Percentiles rank a stretch among this genome's conserved stretches.
phyloP scores from a whole-genome alignment of 2,329 filamentous ascomycete genomes.

The Colletotrichum acutatum region DNA sequence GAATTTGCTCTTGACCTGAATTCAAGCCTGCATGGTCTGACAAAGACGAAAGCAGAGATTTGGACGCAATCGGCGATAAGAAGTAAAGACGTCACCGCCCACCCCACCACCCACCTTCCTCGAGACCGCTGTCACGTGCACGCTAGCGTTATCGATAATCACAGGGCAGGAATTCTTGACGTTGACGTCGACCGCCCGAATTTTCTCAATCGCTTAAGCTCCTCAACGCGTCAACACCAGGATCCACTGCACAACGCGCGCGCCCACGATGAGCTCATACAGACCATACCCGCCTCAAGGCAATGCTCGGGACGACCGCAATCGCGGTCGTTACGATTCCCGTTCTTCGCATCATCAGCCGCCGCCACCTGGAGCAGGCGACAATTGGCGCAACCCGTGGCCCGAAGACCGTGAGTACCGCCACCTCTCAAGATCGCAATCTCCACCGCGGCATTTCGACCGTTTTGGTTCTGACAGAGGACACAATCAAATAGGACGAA shows the following conservation, averaged over 20 bases:
- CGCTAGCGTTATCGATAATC: slow-evolving; percentile 11
- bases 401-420: slow-evolving; percentile 34
- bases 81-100: slow-evolving; percentile 2
- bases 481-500: slow-evolving; percentile 17
- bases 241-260: slow-evolving; percentile 30
- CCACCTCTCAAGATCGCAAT: slow-evolving; percentile 24
- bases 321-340: slow-evolving; percentile 13
- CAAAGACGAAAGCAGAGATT: background rate
- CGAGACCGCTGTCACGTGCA: slow-evolving; percentile 14
- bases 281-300: slow-evolving; percentile 28
- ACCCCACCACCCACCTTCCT: background rate
- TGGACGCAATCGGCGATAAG: background rate
- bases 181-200: slow-evolving; percentile 24
- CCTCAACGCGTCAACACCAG: slow-evolving; percentile 34
- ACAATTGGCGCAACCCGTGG: slow-evolving; percentile 28
- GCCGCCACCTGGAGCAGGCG: slow-evolving; percentile 19
- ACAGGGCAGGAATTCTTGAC: slow-evolving; percentile 24
- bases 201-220: slow-evolving; percentile 14
- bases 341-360: slow-evolving; percentile 5
- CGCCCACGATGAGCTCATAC: slow-evolving; percentile 32
- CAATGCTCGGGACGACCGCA: slow-evolving; percentile 25
- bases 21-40: background rate
- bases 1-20: background rate
- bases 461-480: slow-evolving; percentile 31
- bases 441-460: slow-evolving; percentile 14